phyloP scores from a whole-genome alignment of 306 rosid genomes.

The Trifolium dubium region DNA sequence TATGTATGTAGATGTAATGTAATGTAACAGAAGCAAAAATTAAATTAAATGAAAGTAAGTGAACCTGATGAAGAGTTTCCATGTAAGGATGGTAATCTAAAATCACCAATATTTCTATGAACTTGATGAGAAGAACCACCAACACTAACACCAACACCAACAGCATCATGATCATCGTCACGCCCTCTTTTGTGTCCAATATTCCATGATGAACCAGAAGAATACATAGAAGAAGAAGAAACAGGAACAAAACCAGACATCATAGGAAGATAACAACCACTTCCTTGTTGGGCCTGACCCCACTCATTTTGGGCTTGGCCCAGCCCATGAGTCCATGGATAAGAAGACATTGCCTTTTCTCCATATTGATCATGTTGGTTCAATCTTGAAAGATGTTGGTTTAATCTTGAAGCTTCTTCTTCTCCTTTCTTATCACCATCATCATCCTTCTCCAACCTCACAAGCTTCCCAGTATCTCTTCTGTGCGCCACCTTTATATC shows the following conservation, averaged over 20 bases:
- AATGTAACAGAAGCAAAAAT: too few relatives aligned
- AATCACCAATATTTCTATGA: constrained; percentile 41
- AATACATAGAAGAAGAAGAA: constrained; percentile 42
- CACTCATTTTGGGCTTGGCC: constrained; percentile 43
- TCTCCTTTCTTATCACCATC: constrained; percentile 10
- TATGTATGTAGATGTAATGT: background rate
- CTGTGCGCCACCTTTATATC: constrained; percentile 49
- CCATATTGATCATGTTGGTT: constrained; percentile 4
- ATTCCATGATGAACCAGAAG: constrained; percentile 41
- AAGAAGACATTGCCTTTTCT: constrained; percentile 32
- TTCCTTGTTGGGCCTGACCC: constrained; percentile 37
- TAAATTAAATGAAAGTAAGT: constrained; percentile 19
- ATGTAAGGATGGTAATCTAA: constrained; percentile 36
- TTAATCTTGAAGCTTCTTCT: background rate
- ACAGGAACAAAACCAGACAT: constrained; percentile 46
- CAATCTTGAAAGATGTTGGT: background rate
- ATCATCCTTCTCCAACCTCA: constrained; percentile 29
- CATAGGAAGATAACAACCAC: constrained; percentile 42
- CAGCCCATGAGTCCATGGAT: constrained; percentile 47
- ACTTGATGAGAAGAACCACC: constrained; percentile 29
- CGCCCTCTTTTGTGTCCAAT: constrained; percentile 76
- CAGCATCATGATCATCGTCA: constrained; percentile 41
- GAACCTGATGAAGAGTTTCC: constrained; percentile 52
- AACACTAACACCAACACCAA: background rate
- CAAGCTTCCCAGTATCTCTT: constrained; percentile 30